Conservation (phyloP, 2,329 filamentous ascomycete genomes). For the Falciphora oryzae region DNA sequence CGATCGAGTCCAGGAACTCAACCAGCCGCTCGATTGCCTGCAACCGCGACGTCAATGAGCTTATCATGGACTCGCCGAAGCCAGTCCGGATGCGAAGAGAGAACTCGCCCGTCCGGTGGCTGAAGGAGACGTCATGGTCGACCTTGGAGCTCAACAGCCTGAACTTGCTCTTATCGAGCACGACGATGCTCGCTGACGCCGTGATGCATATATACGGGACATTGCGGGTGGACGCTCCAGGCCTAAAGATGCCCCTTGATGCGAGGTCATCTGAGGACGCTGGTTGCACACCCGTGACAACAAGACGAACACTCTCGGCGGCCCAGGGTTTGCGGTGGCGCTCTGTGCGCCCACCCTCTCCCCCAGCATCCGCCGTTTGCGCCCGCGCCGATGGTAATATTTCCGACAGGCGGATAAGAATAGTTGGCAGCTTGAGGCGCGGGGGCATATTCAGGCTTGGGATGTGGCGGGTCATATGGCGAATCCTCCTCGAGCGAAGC, state of each 20-base stretch:
- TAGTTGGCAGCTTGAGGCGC: conserved; percentile 40
- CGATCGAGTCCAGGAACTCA: conserved; percentile 61
- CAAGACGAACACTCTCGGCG: conserved; percentile 51
- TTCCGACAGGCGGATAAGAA: conserved; percentile 44
- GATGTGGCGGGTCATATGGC: conserved; percentile 27
- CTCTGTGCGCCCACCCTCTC: neutral
- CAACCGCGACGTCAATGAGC: conserved; percentile 53
- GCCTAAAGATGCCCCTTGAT: neutral
- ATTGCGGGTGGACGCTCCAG: conserved; percentile 24
- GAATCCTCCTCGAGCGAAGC: conserved; percentile 38
- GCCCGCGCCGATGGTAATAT: conserved; percentile 23
- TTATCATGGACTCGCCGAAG: conserved; percentile 54
- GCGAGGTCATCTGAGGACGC: conserved; percentile 8
- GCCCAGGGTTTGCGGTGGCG: conserved; percentile 42
- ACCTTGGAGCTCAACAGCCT: conserved; percentile 47
- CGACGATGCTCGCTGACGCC: conserved; percentile 49
- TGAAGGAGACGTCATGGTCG: conserved; percentile 59
- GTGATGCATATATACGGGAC: conserved; percentile 31
- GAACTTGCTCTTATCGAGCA: conserved; percentile 49
- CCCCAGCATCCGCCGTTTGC: conserved; percentile 10
- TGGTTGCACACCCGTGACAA: conserved; percentile 43
- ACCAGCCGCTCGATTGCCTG: conserved; percentile 66
- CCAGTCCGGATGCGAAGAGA: conserved; percentile 52
- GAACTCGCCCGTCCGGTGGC: conserved; percentile 54
- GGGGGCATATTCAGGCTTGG: conserved; percentile 34